Evolutionary conservation across 768 basidiomycete species (phyloP).

Genomic region (Calocera viscosa): DNA sequence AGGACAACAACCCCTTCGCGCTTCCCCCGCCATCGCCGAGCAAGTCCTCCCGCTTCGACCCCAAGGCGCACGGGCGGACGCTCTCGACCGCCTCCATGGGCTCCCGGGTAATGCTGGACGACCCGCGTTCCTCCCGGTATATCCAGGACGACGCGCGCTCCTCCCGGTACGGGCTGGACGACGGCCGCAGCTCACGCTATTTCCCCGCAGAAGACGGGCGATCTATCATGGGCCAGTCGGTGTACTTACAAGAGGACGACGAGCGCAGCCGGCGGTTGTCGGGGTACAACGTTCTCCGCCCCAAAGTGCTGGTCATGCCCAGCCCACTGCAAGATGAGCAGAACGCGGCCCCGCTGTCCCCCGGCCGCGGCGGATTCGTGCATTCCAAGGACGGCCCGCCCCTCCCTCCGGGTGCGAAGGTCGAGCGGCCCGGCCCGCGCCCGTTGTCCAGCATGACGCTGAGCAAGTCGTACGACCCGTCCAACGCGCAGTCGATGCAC

Average conservation of each 20-base stretch:
- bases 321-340: conserved; percentile 54
- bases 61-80: conserved; percentile 57
- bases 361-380: conserved; percentile 47
- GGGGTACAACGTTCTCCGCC: conserved; percentile 56
- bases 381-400: conserved; percentile 59
- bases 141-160: background rate
- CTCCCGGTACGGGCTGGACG: background rate
- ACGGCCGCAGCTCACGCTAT: background rate
- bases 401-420: conserved; percentile 59
- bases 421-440: conserved; percentile 39
- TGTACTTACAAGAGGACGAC: conserved; percentile 11
- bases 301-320: conserved; percentile 91
- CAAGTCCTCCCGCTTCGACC: conserved; percentile 64
- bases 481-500: conserved; percentile 28
- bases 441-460: conserved; percentile 22
- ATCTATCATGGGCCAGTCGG: conserved; percentile 16
- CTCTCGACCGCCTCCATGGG: conserved; percentile 35
- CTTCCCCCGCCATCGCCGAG: conserved; percentile 49
- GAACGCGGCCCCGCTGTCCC: conserved; percentile 26
- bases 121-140: conserved; percentile 8
- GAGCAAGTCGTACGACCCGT: conserved; percentile 22
- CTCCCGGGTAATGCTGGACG: conserved; percentile 5
- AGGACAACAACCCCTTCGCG: conserved; percentile 54
- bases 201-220: conserved; percentile 19
- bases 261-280: background rate